phyloP scores from a whole-genome alignment of 352 stramenopile species.

The Achlya hypogyna region DNA sequence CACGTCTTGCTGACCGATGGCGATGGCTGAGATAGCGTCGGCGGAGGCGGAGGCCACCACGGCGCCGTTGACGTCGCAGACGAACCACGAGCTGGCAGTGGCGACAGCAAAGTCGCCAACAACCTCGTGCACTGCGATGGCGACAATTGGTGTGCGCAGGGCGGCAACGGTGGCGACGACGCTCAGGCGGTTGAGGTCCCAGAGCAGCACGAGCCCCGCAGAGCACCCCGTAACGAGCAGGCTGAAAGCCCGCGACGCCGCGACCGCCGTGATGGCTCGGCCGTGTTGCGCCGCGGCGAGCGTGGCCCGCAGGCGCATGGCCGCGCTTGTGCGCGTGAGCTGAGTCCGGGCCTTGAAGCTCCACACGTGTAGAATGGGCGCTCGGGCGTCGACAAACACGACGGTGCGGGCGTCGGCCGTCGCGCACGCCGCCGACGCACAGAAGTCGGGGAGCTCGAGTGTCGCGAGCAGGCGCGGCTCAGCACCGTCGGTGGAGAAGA shows the following conservation, averaged over 20 bases:
- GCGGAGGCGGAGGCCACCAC: slow-evolving; percentile 37
- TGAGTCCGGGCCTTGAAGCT: slow-evolving; percentile 27
- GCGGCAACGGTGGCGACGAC: slow-evolving; percentile 37
- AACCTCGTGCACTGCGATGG: slow-evolving; percentile 55
- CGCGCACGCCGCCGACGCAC: slow-evolving; percentile 43
- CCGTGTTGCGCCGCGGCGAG: slow-evolving; percentile 35
- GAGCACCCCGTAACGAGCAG: slow-evolving; percentile 54
- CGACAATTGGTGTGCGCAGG: slow-evolving; percentile 24
- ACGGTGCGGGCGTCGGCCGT: slow-evolving; percentile 54
- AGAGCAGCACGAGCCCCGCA: slow-evolving; percentile 44
- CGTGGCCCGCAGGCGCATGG: slow-evolving; percentile 35
- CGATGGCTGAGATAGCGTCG: slow-evolving; percentile 37
- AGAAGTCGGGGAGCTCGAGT: slow-evolving; percentile 40
- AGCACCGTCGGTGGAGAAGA: slow-evolving; percentile 31
- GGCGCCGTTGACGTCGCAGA: slow-evolving; percentile 60
- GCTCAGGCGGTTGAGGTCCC: slow-evolving; percentile 58
- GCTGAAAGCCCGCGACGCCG: slow-evolving; percentile 52
- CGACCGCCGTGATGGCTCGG: slow-evolving; percentile 35
- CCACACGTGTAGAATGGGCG: slow-evolving; percentile 51
- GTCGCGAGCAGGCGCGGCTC: slow-evolving; percentile 55
- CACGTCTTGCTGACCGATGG: slow-evolving; percentile 37
- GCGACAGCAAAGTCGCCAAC: slow-evolving; percentile 53
- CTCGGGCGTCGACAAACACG: slow-evolving; percentile 34
- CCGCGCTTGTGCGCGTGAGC: slow-evolving; percentile 16
- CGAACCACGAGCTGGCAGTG: slow-evolving; percentile 35